A percentile compares a stretch with the other conserved stretches of the same genome.
Conservation (phyloP, 495 filamentous ascomycete genomes). For the Choiromyces venosus region DNA sequence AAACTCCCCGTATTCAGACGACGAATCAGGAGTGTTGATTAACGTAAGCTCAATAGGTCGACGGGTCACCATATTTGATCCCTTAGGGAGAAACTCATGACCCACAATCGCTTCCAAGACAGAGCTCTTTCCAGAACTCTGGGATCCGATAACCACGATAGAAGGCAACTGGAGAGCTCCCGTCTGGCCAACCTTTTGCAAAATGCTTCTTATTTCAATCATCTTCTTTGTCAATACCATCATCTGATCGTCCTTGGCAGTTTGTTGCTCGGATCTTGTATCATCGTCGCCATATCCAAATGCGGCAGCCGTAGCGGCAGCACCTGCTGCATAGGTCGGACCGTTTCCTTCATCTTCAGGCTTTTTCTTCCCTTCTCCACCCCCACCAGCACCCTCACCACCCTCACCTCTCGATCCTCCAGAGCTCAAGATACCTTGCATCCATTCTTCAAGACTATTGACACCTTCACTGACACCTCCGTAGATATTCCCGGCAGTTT, state of each 20-base stretch:
- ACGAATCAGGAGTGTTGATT: conserved; percentile 86
- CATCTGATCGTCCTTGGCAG: conserved; percentile 93
- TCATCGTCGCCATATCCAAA: conserved; percentile 71
- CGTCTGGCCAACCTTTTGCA: conserved; percentile 86
- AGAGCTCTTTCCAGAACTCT: conserved; percentile 97
- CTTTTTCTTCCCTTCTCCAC: conserved; percentile 52
- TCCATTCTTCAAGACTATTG: conserved; percentile 56
- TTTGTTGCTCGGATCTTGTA: conserved; percentile 54
- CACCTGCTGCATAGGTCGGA: conserved; percentile 51
- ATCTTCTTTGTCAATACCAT: conserved; percentile 98
- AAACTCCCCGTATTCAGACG: conserved; percentile 94
- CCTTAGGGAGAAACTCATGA: conserved; percentile 96
- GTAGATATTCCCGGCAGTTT: conserved; percentile 54
- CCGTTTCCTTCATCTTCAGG: conserved; percentile 49
- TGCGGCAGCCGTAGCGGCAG: conserved; percentile 67
- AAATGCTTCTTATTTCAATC: conserved; percentile 94
- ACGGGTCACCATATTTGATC: conserved; percentile 95
- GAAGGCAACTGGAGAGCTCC: conserved; percentile 80
- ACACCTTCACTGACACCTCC: conserved; percentile 25
- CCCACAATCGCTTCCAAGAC: conserved; percentile 96
- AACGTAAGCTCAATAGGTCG: conserved; percentile 95
- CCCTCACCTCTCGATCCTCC: conserved; percentile 46
- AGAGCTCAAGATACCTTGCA: conserved; percentile 64
- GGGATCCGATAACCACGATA: conserved; percentile 96
- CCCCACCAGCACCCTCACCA: conserved; percentile 44